phyloP scores from a whole-genome alignment of 352 stramenopile species.

The Pythium myriotylum region DNA sequence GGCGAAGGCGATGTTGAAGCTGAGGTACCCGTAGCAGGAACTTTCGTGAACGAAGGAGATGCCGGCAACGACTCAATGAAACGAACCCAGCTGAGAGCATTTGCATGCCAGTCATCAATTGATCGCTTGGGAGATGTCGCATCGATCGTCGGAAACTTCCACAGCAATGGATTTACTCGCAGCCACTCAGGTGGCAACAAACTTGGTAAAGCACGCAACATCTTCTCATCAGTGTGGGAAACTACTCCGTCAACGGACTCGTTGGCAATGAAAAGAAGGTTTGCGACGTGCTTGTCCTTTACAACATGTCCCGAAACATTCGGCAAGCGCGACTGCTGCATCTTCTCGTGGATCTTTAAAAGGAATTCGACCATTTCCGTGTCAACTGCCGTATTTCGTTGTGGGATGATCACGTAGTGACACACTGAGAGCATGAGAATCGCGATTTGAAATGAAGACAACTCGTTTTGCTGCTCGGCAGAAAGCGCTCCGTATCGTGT shows the following conservation, averaged over 20 bases:
- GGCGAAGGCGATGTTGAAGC: conserved; percentile 4
- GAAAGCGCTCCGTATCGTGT: conserved; percentile 52
- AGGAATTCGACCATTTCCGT: conserved; percentile 48
- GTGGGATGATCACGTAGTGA: conserved; percentile 73
- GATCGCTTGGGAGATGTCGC: not conserved
- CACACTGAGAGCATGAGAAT: conserved; percentile 73
- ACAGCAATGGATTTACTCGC: conserved; percentile 1
- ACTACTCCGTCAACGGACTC: conserved; percentile 27
- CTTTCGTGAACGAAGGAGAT: conserved; percentile 21
- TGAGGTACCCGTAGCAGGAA: not conserved
- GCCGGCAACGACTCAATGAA: conserved; percentile 21
- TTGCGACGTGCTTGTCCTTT: conserved; percentile 55
- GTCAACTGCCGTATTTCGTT: conserved; percentile 48
- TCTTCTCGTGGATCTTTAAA: conserved; percentile 49
- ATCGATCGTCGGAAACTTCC: conserved; percentile 16
- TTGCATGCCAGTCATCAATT: conserved; percentile 9
- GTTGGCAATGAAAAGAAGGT: conserved; percentile 67
- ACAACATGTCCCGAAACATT: conserved; percentile 52
- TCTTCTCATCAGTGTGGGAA: not conserved
- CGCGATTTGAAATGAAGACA: conserved; percentile 61
- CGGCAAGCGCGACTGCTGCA: conserved; percentile 57
- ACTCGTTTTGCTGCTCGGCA: conserved; percentile 68
- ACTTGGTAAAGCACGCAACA: conserved; percentile 34
- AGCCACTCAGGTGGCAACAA: conserved; percentile 36
- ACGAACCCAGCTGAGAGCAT: conserved; percentile 11